Base-by-base conservation (phyloP, 176 grass and related monocot genomes). In the Panicum miliaceum region DNA sequence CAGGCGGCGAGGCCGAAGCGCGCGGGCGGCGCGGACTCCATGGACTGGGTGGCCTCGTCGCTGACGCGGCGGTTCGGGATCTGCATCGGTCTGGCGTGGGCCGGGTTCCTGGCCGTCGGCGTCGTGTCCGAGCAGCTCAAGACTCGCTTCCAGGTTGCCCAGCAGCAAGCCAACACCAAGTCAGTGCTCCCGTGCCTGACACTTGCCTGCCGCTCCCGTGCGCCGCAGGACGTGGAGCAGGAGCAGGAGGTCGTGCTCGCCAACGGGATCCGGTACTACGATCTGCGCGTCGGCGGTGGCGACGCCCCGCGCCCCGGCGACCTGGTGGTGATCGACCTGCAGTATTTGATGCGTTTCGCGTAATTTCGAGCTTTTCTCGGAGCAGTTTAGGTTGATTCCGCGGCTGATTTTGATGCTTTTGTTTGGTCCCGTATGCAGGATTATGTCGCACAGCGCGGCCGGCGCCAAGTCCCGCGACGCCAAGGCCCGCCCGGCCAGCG, bases 81-180 rank as follows among this genome's bases (percentile, higher is more conserved):
- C 29, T 1, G 2, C 29, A 32, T 2, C 29, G 29, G 29, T 1
- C 29, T 32, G 29, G 29, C 29, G 29, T 32, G 29, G 29, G 29
- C 29, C 29, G 29, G 29, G 29, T 32, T 32, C 29, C 29, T 32
- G 6, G 89, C 93, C 59, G 67, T 85, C 52, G 96, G 96, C 45
- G 92, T 95, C 47, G 91, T 98, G 59, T 98, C 96, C 2, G 96
- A 98, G 93, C 96, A 95, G 89, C 84, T 98, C 88, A 98, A 98
- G 91, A 98, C 96, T 27, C 88, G 96, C 57, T 80, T 95, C 65
- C 93, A 98, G 86, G 96, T 92, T 80, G 90, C 93, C 34, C 93
- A 90, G 80, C 92, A 95, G 61, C 42, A 92, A 86, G 87, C 92
- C 34, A 95, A 98, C 87, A 98, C 96, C 87, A 98, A 93, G 96